phyloP scores from a whole-genome alignment of 352 stramenopile genomes.

The Pythium dissotocum region DNA sequence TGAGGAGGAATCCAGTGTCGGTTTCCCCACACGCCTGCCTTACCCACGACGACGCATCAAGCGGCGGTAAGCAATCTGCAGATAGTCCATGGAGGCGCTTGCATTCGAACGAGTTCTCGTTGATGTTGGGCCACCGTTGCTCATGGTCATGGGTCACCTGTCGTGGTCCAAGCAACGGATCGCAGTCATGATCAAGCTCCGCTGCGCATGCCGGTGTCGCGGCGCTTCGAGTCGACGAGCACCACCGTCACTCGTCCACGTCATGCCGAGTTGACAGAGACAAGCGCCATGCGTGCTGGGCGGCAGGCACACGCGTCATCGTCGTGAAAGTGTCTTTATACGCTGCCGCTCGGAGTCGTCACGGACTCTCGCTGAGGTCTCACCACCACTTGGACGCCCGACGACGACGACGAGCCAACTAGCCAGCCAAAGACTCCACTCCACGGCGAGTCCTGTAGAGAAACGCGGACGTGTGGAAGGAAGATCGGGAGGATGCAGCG shows the following conservation, averaged over 20 bases:
- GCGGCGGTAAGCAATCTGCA: no score
- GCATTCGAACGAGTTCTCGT: no score
- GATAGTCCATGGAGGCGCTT: no score
- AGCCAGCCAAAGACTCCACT: not conserved
- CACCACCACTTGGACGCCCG: not conserved
- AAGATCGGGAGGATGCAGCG: not conserved
- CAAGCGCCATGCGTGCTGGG: not conserved
- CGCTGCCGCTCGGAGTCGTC: not conserved
- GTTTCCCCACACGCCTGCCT: not conserved
- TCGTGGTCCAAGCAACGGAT: no score
- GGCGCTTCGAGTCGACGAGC: not conserved
- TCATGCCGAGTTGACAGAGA: not conserved
- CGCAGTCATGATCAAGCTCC: not conserved
- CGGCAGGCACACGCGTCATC: not conserved
- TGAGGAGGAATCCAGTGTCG: not conserved
- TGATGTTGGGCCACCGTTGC: no score
- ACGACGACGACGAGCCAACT: not conserved
- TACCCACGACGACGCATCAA: no score
- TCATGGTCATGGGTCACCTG: no score
- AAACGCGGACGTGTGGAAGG: slow-evolving; percentile 10
- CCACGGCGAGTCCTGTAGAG: not conserved
- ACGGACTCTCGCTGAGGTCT: not conserved
- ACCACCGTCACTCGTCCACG: not conserved
- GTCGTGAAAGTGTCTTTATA: not conserved
- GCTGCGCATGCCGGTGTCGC: not conserved